Conservation (phyloP, 192 early-diverging fungal species). For the Podila clonocystis region DNA sequence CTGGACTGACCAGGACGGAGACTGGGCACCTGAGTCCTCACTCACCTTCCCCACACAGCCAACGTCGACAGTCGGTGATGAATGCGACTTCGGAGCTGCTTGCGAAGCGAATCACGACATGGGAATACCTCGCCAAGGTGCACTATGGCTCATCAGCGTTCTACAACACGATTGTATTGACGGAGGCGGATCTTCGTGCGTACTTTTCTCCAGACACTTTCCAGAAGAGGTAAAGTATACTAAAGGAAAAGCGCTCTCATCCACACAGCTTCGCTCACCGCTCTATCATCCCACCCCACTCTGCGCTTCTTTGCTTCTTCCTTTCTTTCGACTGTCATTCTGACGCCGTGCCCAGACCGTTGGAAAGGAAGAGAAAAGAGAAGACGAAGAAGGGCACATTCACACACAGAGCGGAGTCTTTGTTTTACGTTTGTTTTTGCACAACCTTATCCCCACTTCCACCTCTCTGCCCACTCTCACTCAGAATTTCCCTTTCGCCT, state of each 20-base stretch:
- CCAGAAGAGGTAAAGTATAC: slow-evolving; percentile 18
- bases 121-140: slow-evolving; percentile 29
- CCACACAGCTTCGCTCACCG: too few relatives aligned
- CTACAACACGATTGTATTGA: slow-evolving; percentile 26
- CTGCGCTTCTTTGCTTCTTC: too few relatives aligned
- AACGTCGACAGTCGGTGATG: background rate
- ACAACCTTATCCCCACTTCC: too few relatives aligned
- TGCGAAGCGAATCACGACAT: slow-evolving; percentile 12
- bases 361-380: too few relatives aligned
- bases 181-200: slow-evolving; percentile 15
- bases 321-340: too few relatives aligned
- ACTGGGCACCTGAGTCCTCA: slow-evolving; percentile 2
- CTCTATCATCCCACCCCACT: too few relatives aligned
- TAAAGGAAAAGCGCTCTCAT: too few relatives aligned
- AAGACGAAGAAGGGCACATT: too few relatives aligned
- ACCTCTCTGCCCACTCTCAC: too few relatives aligned
- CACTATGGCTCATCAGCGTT: slow-evolving; percentile 15
- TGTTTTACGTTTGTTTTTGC: too few relatives aligned
- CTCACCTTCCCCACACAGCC: background rate
- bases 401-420: too few relatives aligned
- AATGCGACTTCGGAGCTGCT: slow-evolving; percentile 13
- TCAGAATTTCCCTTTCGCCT: background rate
- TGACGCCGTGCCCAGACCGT: too few relatives aligned
- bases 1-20: slow-evolving; percentile 3
- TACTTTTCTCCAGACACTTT: slow-evolving; percentile 13